Evolutionary conservation across 2,329 filamentous ascomycete genomes (phyloP).

Genomic region (Cladosporium velox): DNA sequence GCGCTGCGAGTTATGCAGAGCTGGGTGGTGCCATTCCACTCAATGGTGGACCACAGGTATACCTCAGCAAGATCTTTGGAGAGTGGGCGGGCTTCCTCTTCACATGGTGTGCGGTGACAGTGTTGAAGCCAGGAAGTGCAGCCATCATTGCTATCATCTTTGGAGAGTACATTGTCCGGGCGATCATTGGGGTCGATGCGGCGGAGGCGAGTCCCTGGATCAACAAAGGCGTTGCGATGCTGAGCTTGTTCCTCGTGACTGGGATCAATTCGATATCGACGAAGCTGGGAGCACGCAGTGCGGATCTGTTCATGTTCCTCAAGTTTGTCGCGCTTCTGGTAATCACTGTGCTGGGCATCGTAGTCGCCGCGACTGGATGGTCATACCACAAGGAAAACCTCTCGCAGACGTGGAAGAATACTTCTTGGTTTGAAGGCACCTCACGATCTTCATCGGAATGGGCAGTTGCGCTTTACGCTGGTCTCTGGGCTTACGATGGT

Average conservation of each 20-base stretch:
- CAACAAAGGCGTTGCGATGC: constrained; percentile 81
- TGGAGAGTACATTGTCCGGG: constrained; percentile 93
- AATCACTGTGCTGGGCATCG: constrained; percentile 82
- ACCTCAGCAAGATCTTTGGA: constrained; percentile 93
- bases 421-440: constrained; percentile 82
- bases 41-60: constrained; percentile 92
- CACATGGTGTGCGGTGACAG: constrained; percentile 92
- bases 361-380: constrained; percentile 84
- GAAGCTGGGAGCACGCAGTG: constrained; percentile 79
- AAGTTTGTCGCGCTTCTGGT: constrained; percentile 89
- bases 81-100: constrained; percentile 92
- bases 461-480: constrained; percentile 93
- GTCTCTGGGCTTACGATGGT: constrained; percentile 96
- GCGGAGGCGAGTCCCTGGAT: constrained; percentile 81
- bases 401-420: constrained; percentile 73
- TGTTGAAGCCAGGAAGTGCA: constrained; percentile 88
- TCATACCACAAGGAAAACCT: constrained; percentile 70
- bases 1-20: constrained; percentile 92
- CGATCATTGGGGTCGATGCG: constrained; percentile 81
- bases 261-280: constrained; percentile 90
- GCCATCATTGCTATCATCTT: constrained; percentile 98
- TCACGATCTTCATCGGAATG: constrained; percentile 77
- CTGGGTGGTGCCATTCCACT: constrained; percentile 92
- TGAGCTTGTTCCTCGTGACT: constrained; percentile 75
- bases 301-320: constrained; percentile 93